Evolutionary conservation across 768 basidiomycete species (phyloP).

Genomic region (Psilocybe subaeruginosa): DNA sequence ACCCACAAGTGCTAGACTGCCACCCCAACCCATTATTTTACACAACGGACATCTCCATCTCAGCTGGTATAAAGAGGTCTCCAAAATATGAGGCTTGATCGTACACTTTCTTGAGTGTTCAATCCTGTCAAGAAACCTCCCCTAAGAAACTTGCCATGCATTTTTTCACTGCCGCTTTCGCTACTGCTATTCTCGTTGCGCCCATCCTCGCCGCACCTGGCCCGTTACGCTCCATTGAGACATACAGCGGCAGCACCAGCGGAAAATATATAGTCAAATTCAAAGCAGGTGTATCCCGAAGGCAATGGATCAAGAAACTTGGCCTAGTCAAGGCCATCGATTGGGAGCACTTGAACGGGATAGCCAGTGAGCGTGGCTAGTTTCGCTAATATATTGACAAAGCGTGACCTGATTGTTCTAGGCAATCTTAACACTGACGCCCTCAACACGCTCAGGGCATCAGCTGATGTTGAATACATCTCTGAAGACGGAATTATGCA

Average conservation of each 20-base stretch:
- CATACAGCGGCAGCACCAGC: slow-evolving; percentile 24
- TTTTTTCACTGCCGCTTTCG: background rate
- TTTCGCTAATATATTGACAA: background rate
- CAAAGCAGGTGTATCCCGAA: slow-evolving; percentile 27
- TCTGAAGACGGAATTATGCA: slow-evolving; percentile 33
- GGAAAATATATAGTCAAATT: slow-evolving; percentile 34
- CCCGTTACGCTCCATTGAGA: slow-evolving; percentile 24
- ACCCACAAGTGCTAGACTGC: background rate
- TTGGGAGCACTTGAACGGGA: slow-evolving; percentile 33
- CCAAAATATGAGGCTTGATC: background rate
- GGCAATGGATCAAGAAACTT: slow-evolving; percentile 9
- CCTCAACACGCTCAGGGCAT: slow-evolving; percentile 27
- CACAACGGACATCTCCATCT: background rate
- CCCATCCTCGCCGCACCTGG: slow-evolving; percentile 15
- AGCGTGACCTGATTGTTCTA: background rate
- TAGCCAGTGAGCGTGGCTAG: slow-evolving; percentile 26
- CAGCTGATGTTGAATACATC: slow-evolving; percentile 28
- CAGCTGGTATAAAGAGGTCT: background rate
- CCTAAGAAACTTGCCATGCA: background rate
- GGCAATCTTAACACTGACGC: slow-evolving; percentile 23
- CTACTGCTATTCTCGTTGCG: background rate
- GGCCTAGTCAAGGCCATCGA: slow-evolving; percentile 17
- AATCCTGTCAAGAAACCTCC: background rate
- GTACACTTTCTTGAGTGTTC: slow-evolving; percentile 1
- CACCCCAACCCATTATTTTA: background rate